Evolutionary conservation across 331 rosid genomes (phyloP).

Genomic region (Pyracantha coccinea): DNA sequence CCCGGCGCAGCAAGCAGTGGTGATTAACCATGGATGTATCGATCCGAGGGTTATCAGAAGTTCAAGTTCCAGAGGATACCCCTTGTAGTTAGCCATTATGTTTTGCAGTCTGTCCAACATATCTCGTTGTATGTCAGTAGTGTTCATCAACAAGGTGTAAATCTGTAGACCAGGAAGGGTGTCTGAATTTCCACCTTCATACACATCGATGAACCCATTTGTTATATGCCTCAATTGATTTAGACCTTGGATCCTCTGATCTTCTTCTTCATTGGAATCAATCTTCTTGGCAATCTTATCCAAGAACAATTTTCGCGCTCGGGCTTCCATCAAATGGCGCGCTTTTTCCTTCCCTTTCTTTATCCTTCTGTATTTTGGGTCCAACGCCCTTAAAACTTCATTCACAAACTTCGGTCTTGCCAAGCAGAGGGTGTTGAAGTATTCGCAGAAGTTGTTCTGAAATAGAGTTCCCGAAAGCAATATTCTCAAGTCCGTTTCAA

Average conservation of each 20-base stretch:
- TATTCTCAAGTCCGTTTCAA: slow-evolving; percentile 67
- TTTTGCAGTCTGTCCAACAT: slow-evolving; percentile 47
- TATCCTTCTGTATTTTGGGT: slow-evolving; percentile 54
- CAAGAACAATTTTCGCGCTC: slow-evolving; percentile 79
- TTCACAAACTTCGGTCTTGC: slow-evolving; percentile 75
- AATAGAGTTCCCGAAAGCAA: slow-evolving; percentile 92
- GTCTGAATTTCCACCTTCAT: slow-evolving; percentile 73
- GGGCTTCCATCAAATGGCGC: slow-evolving; percentile 40
- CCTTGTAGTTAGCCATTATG: slow-evolving; percentile 44
- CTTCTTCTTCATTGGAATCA: slow-evolving; percentile 57
- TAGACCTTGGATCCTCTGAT: slow-evolving; percentile 60
- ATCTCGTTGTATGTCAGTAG: slow-evolving; percentile 64
- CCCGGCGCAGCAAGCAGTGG: slow-evolving; percentile 57
- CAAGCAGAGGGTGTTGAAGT: slow-evolving; percentile 84
- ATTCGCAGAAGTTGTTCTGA: slow-evolving; percentile 93
- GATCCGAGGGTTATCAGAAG: slow-evolving; percentile 93
- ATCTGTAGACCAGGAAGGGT: slow-evolving; percentile 90
- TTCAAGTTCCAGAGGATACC: slow-evolving; percentile 83
- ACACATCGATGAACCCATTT: slow-evolving; percentile 72
- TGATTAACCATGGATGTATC: slow-evolving; percentile 90
- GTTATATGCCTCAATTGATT: slow-evolving; percentile 78
- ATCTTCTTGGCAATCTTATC: slow-evolving; percentile 76
- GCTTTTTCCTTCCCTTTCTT: slow-evolving; percentile 37
- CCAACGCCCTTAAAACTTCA: slow-evolving; percentile 70
- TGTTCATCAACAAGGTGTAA: slow-evolving; percentile 84